phyloP scores from a whole-genome alignment of 371 early-diverging fungal genomes.

The Dentiscutata heterogama region DNA sequence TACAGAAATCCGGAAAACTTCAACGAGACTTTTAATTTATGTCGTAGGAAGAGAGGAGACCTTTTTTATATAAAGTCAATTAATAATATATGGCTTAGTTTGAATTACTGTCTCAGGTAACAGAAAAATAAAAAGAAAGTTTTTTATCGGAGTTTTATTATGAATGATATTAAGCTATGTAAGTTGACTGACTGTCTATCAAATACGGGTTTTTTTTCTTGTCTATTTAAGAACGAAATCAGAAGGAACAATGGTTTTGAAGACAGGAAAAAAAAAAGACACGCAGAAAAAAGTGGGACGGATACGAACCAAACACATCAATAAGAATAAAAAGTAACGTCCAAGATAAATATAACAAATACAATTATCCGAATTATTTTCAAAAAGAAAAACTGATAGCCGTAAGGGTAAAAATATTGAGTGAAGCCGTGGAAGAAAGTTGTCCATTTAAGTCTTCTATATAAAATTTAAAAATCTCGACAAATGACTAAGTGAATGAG shows the following conservation, averaged over 20 bases:
- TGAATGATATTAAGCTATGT: background rate
- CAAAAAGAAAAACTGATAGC: background rate
- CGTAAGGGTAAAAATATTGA: background rate
- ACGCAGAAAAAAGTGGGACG: background rate
- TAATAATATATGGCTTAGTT: background rate
- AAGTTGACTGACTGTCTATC: constrained; percentile 1
- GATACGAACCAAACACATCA: background rate
- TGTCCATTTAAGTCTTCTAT: background rate
- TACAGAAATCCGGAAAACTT: background rate
- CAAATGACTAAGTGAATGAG: background rate
- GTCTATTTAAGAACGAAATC: background rate
- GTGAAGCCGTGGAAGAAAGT: constrained; percentile 8
- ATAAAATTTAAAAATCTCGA: constrained; percentile 32
- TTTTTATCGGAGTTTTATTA: background rate
- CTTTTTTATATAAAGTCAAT: background rate
- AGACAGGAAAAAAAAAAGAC: background rate
- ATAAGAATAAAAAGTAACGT: background rate
- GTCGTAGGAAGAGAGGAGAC: no score
- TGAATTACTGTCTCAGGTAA: background rate
- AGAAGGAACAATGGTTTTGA: background rate
- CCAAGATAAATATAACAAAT: constrained; percentile 16
- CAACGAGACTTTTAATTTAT: no score
- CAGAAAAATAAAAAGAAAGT: background rate
- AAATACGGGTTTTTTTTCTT: background rate
- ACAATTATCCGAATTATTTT: background rate